Evolutionary conservation across 1,139 yeast species (phyloP).

Genomic region (Yamadazyma oceani): DNA sequence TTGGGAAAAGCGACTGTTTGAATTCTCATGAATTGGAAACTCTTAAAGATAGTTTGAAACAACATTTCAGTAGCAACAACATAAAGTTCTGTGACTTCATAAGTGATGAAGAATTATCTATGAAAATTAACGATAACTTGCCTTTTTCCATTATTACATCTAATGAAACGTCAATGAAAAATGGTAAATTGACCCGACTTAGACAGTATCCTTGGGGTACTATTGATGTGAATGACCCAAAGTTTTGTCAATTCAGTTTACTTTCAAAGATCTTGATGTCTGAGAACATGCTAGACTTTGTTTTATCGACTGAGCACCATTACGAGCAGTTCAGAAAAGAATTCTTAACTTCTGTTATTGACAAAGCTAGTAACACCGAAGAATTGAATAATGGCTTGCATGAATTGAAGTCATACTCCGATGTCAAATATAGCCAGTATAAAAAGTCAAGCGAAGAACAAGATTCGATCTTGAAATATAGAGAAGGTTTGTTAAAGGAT

Average conservation of each 20-base stretch:
- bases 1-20: constrained; percentile 73
- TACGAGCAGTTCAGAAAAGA: constrained; percentile 54
- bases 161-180: constrained; percentile 27
- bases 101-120: constrained; percentile 36
- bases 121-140: constrained; percentile 30
- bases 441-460: constrained; percentile 42
- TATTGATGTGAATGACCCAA: constrained; percentile 65
- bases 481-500: constrained; percentile 42
- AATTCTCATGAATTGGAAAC: constrained; percentile 37
- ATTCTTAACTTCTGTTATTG: constrained; percentile 35
- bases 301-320: constrained; percentile 54
- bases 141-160: constrained; percentile 69
- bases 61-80: constrained; percentile 43
- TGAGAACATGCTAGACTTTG: constrained; percentile 59
- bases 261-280: constrained; percentile 54
- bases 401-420: constrained; percentile 29
- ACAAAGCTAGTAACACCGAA: not conserved
- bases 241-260: constrained; percentile 63
- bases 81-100: constrained; percentile 61
- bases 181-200: constrained; percentile 52
- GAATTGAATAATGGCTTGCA: constrained; percentile 13
- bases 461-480: constrained; percentile 49
- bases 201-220: constrained; percentile 74
- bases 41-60: constrained; percentile 47
- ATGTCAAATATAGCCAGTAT: constrained; percentile 33